Conservation (phyloP, 2,329 filamentous ascomycete genomes). For the Fusarium cicatricum region DNA sequence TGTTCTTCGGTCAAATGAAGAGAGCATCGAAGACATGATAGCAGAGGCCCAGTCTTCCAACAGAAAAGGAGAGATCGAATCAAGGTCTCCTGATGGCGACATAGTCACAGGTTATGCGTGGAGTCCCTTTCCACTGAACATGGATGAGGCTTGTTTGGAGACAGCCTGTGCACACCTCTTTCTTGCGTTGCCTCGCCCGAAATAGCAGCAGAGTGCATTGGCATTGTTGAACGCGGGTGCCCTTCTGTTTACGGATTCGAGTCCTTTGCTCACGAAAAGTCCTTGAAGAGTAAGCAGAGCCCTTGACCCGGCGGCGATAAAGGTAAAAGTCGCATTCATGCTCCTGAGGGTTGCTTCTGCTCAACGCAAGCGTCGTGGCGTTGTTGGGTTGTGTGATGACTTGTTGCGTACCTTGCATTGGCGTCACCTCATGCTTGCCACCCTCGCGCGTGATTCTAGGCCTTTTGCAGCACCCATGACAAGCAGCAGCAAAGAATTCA, state of each 20-base stretch:
- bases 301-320: background rate
- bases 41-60: constrained; percentile 5
- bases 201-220: constrained; percentile 19
- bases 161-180: constrained; percentile 13
- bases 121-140: constrained; percentile 13
- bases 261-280: background rate
- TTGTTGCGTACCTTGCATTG: constrained; percentile 35
- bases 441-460: constrained; percentile 19
- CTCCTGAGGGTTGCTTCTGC: constrained; percentile 2
- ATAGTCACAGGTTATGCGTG: constrained; percentile 16
- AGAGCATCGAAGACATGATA: background rate
- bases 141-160: constrained; percentile 27
- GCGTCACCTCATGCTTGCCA: constrained; percentile 20
- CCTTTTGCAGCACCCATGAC: constrained; percentile 23
- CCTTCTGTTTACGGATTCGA: background rate
- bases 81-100: constrained; percentile 25
- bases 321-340: constrained; percentile 25
- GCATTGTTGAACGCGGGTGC: constrained; percentile 16
- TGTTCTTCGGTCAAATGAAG: background rate
- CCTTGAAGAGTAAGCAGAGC: background rate
- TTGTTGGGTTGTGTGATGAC: constrained; percentile 25
- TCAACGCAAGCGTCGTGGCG: constrained; percentile 29
- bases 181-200: constrained; percentile 13
- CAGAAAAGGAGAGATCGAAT: constrained; percentile 21
- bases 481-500: constrained; percentile 23